These are phyloP conservation scores for Rosa rugosa DNA, from an alignment of 306 rosid genomes.

Conservation along the genomic window DNA sequence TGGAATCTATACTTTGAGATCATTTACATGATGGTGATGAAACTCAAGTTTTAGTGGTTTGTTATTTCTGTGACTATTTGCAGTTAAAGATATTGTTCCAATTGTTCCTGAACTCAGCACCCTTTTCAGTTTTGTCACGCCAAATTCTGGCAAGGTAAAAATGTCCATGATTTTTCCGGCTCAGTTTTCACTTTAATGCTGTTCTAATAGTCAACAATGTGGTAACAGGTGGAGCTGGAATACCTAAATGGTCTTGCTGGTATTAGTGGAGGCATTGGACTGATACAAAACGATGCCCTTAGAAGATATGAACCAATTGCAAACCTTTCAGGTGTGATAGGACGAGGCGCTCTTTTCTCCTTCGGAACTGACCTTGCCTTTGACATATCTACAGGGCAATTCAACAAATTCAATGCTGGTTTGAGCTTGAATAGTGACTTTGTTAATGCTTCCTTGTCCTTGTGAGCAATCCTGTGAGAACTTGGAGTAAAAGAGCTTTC, in stretches of 20 bases:
- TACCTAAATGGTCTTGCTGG: conserved; percentile 43
- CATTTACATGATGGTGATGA: background rate
- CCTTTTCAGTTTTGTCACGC: conserved; percentile 39
- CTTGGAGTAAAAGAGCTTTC: background rate
- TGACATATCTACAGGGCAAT: conserved; percentile 44
- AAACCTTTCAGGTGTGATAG: conserved; percentile 46
- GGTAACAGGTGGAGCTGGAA: conserved; percentile 58
- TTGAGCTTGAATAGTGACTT: conserved; percentile 45
- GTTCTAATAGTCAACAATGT: background rate
- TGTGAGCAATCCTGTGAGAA: conserved; percentile 46
- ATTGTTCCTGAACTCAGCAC: conserved; percentile 58
- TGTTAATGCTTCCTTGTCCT: conserved; percentile 52
- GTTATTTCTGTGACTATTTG: conserved; percentile 23
- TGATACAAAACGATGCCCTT: conserved; percentile 33
- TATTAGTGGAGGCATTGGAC: conserved; percentile 59
- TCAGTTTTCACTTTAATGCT: background rate
- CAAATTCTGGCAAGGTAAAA: conserved; percentile 57
- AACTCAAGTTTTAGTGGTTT: conserved; percentile 15
- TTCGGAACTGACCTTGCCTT: conserved; percentile 50
- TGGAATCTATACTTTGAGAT: background rate
- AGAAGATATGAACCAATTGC: conserved; percentile 42
- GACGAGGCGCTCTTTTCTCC: conserved; percentile 43
- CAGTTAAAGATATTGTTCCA: conserved; percentile 59
- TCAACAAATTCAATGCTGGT: conserved; percentile 49
- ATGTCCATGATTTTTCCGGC: conserved; percentile 6